These are phyloP conservation scores for Floccularia luteovirens DNA, from an alignment of 768 basidiomycete species.

Conservation along the genomic window DNA sequence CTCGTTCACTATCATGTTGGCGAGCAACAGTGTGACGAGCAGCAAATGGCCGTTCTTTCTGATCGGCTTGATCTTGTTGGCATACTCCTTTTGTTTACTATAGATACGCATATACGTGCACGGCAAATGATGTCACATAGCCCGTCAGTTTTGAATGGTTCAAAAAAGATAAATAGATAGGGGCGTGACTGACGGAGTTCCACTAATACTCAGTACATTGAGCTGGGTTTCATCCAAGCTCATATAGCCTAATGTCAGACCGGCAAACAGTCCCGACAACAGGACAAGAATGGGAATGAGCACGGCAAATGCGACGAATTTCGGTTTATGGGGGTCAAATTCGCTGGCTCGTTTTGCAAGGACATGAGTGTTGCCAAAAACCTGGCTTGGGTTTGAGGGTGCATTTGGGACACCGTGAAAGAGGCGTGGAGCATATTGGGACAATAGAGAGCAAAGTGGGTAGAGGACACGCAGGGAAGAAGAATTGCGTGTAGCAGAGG, in stretches of 20 bases:
- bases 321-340: conserved; percentile 20
- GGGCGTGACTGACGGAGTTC: conserved; percentile 54
- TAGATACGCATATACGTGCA: background rate
- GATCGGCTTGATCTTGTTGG: conserved; percentile 81
- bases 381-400: background rate
- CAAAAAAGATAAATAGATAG: background rate
- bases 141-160: background rate
- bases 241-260: conserved; percentile 89
- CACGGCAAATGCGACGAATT: conserved; percentile 30
- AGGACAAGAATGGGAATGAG: conserved; percentile 84
- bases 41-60: conserved; percentile 78
- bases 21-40: conserved; percentile 74
- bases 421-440: conserved; percentile 36
- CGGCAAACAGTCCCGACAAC: conserved; percentile 82
- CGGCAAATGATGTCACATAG: background rate
- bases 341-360: conserved; percentile 18
- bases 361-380: conserved; percentile 1
- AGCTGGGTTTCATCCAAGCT: conserved; percentile 90
- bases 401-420: conserved; percentile 15
- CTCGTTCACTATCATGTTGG: conserved; percentile 93
- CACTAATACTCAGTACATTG: conserved; percentile 78
- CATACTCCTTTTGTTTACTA: conserved; percentile 75
- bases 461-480: conserved; percentile 37
- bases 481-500: conserved; percentile 21
- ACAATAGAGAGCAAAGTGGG: conserved; percentile 31